Percentiles rank a stretch among this genome's conserved stretches.
These are phyloP conservation scores for Eurotiales sp. DNA, from an alignment of 2,329 filamentous ascomycete species.

Conservation along the genomic window DNA sequence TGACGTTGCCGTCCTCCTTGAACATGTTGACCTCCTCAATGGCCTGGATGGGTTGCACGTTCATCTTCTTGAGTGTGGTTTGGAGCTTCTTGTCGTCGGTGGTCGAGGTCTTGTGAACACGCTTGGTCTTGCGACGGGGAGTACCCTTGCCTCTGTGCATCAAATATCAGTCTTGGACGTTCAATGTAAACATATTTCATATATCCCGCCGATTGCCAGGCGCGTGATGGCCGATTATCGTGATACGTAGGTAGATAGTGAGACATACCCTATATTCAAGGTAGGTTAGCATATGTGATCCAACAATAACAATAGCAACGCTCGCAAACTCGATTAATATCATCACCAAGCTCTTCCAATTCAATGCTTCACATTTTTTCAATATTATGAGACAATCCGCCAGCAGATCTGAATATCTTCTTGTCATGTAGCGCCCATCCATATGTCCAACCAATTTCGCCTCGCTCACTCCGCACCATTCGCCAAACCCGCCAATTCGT, in stretches of 20 bases:
- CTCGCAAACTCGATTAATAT: no score
- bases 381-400: background rate
- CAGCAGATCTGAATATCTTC: background rate
- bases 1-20: conserved; percentile 99
- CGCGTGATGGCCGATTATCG: no score
- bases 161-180: background rate
- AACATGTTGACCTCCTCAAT: conserved; percentile 99
- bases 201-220: no score
- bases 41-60: conserved; percentile 97
- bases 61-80: conserved; percentile 95
- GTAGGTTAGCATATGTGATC: conserved; percentile 10
- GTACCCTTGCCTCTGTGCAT: conserved; percentile 85
- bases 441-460: background rate
- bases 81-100: conserved; percentile 99
- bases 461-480: background rate
- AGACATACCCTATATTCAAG: background rate
- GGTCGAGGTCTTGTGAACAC: conserved; percentile 85
- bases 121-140: conserved; percentile 96
- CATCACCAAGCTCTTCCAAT: background rate
- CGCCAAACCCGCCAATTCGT: background rate
- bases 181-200: no score
- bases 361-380: no score
- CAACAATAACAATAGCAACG: no score
- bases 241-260: no score
- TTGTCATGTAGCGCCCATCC: conserved; percentile 8